Conservation (phyloP, 495 filamentous ascomycete genomes). For the Aspergillus homomorphus region DNA sequence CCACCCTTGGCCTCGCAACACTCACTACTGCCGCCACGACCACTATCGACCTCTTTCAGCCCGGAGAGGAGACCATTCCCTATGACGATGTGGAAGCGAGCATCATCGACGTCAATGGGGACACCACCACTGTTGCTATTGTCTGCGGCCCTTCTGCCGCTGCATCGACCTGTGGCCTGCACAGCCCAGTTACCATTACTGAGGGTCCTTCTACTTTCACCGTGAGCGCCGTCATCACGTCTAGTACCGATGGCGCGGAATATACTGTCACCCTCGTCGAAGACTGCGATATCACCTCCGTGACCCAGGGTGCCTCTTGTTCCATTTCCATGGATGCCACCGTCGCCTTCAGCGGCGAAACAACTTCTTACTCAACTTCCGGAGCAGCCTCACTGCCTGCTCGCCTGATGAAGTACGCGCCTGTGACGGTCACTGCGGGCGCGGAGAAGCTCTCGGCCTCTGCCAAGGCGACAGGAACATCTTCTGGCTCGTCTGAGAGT, state of each 20-base stretch:
- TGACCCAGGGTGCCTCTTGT: conserved; percentile 14
- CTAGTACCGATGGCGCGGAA: conserved; percentile 7
- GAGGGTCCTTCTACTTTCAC: conserved; percentile 21
- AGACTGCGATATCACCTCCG: conserved; percentile 20
- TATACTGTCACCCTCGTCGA: conserved; percentile 6
- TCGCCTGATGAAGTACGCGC: conserved; percentile 12
- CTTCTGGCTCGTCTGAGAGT: too few species aligned
- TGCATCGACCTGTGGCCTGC: conserved; percentile 5
- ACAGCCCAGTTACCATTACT: conserved; percentile 11
- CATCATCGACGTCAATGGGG: conserved; percentile 11
- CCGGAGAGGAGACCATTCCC: conserved; percentile 6
- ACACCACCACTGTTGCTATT: conserved; percentile 14
- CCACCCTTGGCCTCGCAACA: conserved; percentile 1
- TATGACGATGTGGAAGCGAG: conserved; percentile 10
- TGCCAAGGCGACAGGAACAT: neutral
- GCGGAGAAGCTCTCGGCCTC: conserved; percentile 22
- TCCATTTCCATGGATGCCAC: conserved; percentile 3
- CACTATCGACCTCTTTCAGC: conserved; percentile 14
- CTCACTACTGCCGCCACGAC: neutral
- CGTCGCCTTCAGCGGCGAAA: neutral
- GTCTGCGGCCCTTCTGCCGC: conserved; percentile 3
- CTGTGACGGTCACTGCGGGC: conserved; percentile 33
- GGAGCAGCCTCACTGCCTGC: conserved; percentile 6
- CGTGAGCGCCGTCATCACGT: conserved; percentile 12
- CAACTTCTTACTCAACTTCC: conserved; percentile 1